Conservation (phyloP, 2,329 filamentous ascomycete species). For the Aspergillus nomiae region DNA sequence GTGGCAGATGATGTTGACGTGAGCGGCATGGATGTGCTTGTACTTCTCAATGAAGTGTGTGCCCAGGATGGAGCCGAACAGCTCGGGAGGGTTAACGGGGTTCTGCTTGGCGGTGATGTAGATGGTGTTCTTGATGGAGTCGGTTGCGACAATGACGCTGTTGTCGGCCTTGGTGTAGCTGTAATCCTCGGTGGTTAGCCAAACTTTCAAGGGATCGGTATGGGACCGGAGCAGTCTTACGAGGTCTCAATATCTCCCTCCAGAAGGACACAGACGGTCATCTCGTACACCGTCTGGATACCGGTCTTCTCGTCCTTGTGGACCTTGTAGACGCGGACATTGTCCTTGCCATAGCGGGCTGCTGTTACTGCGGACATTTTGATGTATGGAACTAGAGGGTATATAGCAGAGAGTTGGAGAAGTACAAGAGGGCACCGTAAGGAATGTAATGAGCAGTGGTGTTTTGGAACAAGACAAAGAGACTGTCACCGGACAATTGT, state of each 20-base stretch:
- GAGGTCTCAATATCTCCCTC: constrained; percentile 88
- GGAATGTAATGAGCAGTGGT: neutral
- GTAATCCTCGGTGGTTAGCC: constrained; percentile 7
- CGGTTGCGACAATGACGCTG: constrained; percentile 90
- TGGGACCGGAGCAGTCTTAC: constrained; percentile 49
- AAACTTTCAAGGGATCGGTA: neutral
- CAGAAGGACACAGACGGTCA: constrained; percentile 89
- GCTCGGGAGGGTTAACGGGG: constrained; percentile 88
- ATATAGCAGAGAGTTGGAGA: neutral
- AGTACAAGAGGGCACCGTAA: neutral
- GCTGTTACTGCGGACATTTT: constrained; percentile 45
- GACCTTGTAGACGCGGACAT: constrained; percentile 97
- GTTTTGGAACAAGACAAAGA: neutral
- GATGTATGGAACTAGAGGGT: neutral
- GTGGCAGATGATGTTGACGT: constrained; percentile 80
- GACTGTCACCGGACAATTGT: neutral
- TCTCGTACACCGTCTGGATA: constrained; percentile 84
- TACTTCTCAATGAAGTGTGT: constrained; percentile 89
- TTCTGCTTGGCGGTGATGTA: constrained; percentile 95
- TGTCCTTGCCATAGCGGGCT: constrained; percentile 71
- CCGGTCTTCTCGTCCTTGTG: constrained; percentile 75
- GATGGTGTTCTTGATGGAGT: constrained; percentile 97
- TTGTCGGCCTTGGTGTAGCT: constrained; percentile 96
- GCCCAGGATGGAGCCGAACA: constrained; percentile 82
- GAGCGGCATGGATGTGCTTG: constrained; percentile 80